Conservation (phyloP, 2,329 filamentous ascomycete species). For the Botrytis galanthina region DNA sequence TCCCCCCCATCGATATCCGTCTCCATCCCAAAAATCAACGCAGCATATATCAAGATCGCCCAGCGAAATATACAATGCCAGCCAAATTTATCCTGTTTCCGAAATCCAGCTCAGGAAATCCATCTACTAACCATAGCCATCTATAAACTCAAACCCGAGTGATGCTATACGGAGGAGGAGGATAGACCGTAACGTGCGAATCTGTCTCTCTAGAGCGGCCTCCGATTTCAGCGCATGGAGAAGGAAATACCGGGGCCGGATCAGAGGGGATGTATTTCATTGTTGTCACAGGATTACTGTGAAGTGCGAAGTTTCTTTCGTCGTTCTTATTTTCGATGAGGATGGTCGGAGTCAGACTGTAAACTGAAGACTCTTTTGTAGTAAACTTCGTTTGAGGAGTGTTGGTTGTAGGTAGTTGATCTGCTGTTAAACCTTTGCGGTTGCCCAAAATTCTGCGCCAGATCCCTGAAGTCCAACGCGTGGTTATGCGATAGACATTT, state of each 20-base stretch:
- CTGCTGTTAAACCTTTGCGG: too few species aligned
- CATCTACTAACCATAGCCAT: neutral
- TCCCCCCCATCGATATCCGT: too few species aligned
- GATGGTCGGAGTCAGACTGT: fast-evolving
- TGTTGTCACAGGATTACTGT: neutral
- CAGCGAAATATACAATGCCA: neutral
- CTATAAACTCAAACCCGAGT: neutral
- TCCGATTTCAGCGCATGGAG: neutral
- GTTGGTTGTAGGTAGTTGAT: neutral
- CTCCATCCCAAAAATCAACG: neutral
- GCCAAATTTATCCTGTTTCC: neutral
- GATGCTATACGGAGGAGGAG: neutral
- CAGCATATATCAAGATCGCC: neutral
- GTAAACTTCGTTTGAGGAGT: too few species aligned
- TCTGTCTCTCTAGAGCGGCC: neutral
- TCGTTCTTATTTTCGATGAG: fast-evolving
- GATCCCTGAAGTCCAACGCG: neutral
- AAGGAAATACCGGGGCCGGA: neutral
- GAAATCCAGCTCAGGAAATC: neutral
- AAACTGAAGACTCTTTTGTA: neutral
- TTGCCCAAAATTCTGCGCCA: neutral
- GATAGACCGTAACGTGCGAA: neutral
- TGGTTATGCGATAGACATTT: neutral
- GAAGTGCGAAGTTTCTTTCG: neutral
- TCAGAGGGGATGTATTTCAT: too few species aligned